Conservation (phyloP, 1,139 yeast genomes). For the Nematodospora anomalae region DNA sequence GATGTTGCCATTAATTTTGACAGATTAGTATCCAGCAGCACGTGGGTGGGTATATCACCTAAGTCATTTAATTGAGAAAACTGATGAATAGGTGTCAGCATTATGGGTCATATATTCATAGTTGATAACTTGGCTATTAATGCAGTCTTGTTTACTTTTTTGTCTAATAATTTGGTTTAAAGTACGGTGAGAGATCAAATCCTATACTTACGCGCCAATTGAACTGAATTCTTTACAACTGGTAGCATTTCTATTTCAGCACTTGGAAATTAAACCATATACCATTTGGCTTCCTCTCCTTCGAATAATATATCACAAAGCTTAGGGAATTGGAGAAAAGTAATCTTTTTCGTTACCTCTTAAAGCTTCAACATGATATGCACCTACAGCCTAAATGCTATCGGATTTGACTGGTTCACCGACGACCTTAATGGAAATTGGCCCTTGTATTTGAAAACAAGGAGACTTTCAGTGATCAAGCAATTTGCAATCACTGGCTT, state of each 20-base stretch:
- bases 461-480: constrained; percentile 48
- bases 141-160: not conserved
- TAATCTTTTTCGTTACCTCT: constrained; percentile 16
- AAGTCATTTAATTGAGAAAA: constrained; percentile 9
- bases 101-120: constrained; percentile 6
- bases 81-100: constrained; percentile 10
- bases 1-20: not conserved
- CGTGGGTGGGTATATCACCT: constrained; percentile 9
- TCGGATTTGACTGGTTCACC: no score
- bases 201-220: not conserved
- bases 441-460: constrained; percentile 38
- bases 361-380: constrained; percentile 10
- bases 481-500: constrained; percentile 42
- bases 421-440: no score
- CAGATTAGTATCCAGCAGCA: constrained; percentile 7
- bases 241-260: not conserved
- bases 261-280: no score
- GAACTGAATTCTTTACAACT: not conserved
- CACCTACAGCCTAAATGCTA: no score
- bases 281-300: no score
- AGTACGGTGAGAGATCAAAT: not conserved
- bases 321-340: constrained; percentile 26
- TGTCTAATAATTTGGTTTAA: no score
- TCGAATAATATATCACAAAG: constrained; percentile 30
- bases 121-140: not conserved